Evolutionary conservation across 495 filamentous ascomycete genomes (phyloP).

Genomic region (Melanomma pulvis-pyrius): DNA sequence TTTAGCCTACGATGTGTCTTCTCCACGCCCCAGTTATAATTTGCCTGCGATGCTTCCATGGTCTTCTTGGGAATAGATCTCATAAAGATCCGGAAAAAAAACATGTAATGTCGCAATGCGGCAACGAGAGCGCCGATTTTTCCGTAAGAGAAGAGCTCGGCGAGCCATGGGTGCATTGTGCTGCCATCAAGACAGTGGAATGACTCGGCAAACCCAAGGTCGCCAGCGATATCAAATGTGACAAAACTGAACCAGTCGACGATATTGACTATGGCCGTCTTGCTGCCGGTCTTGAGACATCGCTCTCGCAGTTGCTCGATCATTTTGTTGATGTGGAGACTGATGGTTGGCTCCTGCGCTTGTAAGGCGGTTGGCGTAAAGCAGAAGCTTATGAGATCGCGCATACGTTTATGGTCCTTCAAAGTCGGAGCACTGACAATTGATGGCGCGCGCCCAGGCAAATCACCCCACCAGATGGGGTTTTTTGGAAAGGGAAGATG

Average conservation of each 20-base stretch:
- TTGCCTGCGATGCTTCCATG: neutral
- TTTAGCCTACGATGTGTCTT: slow-evolving; percentile 5
- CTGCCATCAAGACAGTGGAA: slow-evolving; percentile 5
- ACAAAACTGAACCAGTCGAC: slow-evolving; percentile 10
- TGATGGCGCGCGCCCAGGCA: neutral
- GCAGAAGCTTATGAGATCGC: neutral
- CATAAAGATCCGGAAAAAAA: neutral
- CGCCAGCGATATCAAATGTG: slow-evolving; percentile 11
- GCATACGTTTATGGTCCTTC: slow-evolving; percentile 6
- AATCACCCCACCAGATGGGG: slow-evolving; percentile 14
- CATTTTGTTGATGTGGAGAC: neutral
- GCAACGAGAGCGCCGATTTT: slow-evolving; percentile 1
- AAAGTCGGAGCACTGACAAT: slow-evolving; percentile 7
- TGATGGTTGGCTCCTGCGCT: neutral
- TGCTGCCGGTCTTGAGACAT: neutral
- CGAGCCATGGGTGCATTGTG: slow-evolving; percentile 5
- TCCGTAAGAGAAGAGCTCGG: slow-evolving; percentile 5
- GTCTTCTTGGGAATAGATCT: neutral
- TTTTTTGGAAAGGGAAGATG: slow-evolving; percentile 9
- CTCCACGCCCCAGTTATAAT: slow-evolving; percentile 2
- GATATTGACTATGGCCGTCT: slow-evolving; percentile 1
- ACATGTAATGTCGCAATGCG: neutral
- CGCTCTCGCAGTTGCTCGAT: neutral
- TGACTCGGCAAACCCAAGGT: slow-evolving; percentile 8
- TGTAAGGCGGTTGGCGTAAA: neutral